Percentiles rank a stretch among this genome's conserved stretches.
Conservation (phyloP, 2,329 filamentous ascomycete genomes). For the Aureobasidium sp. region DNA sequence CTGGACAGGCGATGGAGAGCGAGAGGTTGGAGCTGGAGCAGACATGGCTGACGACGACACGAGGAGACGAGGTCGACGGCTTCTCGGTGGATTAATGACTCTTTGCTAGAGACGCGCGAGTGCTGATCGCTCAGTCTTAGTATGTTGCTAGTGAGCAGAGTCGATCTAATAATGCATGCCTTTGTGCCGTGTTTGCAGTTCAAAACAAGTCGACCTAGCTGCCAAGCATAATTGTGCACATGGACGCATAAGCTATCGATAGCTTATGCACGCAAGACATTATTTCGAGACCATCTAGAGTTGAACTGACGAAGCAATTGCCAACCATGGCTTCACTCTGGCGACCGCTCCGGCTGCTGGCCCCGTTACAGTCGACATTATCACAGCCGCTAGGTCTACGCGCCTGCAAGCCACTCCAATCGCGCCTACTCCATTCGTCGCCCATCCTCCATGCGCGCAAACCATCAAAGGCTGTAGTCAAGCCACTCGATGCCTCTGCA, state of each 20-base stretch:
- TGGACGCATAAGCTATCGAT: not conserved
- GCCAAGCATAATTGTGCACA: not conserved
- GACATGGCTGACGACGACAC: not conserved
- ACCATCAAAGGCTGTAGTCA: not conserved
- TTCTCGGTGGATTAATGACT: not conserved
- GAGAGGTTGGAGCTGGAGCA: slow-evolving; percentile 13
- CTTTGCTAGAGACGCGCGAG: not conserved
- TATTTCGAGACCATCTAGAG: not conserved
- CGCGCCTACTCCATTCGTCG: not conserved
- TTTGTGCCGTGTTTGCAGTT: not conserved
- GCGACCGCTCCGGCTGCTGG: slow-evolving; percentile 1
- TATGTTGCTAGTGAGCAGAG: not conserved
- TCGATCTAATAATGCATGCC: not conserved
- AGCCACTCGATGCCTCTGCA: not conserved
- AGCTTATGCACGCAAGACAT: not conserved
- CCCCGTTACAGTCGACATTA: not conserved
- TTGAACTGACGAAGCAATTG: not conserved
- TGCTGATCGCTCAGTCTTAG: not conserved
- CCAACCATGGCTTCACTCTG: slow-evolving; percentile 3
- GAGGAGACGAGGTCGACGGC: not conserved
- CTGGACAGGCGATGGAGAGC: slow-evolving; percentile 43
- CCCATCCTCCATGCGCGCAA: not conserved
- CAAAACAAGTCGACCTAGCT: not conserved
- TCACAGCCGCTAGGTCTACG: not conserved
- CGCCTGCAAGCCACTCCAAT: not conserved